Conservation (phyloP, 345 rosid genomes). For the Citrus inodora region DNA sequence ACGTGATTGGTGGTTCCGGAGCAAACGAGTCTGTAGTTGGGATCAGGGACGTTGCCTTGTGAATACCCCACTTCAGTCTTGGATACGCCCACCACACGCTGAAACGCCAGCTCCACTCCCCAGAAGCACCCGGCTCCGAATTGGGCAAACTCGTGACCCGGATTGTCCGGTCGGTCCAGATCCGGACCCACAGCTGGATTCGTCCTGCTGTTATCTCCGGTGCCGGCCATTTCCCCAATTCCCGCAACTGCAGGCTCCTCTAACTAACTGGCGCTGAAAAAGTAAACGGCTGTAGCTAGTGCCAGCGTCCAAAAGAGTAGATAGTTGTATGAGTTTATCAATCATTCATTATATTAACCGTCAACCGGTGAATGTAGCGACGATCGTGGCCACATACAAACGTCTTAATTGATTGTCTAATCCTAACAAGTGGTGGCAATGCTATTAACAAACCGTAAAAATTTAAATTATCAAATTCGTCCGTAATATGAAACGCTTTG, state of each 20-base stretch:
- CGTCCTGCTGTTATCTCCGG: background rate
- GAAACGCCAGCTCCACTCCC: slow-evolving; percentile 82
- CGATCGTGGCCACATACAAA: background rate
- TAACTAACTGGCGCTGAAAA: no score
- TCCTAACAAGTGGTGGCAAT: no score
- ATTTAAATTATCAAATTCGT: no score
- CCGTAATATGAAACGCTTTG: no score
- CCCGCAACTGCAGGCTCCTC: background rate
- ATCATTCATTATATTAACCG: no score
- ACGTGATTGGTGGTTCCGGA: slow-evolving; percentile 63
- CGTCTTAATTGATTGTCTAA: background rate
- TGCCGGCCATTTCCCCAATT: slow-evolving; percentile 16
- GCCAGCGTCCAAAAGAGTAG: background rate
- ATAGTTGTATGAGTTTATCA: no score
- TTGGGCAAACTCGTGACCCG: slow-evolving; percentile 59
- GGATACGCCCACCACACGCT: slow-evolving; percentile 61
- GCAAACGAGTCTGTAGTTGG: slow-evolving; percentile 65
- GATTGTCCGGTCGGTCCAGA: slow-evolving; percentile 43
- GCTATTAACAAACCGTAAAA: no score
- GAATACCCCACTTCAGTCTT: slow-evolving; percentile 89
- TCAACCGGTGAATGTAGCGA: background rate
- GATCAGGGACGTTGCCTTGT: slow-evolving; percentile 64
- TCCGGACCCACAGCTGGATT: slow-evolving; percentile 63
- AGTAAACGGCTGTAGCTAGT: no score
- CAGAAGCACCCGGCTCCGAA: slow-evolving; percentile 98